These are phyloP conservation scores for Salix exigua DNA, from an alignment of 345 rosid genomes.

Conservation along the genomic window DNA sequence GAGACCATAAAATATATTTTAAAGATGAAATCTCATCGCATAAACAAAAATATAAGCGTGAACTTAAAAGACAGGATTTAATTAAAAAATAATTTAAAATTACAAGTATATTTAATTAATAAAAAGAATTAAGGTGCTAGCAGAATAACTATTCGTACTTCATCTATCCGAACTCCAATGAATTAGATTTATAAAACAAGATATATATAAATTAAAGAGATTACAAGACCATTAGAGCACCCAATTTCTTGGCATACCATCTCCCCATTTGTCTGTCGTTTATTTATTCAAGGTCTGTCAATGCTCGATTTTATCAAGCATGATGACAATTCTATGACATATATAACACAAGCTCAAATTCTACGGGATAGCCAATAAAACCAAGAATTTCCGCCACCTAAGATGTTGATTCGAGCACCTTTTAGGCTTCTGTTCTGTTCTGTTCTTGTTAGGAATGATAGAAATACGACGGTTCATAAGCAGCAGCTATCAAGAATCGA, in stretches of 20 bases:
- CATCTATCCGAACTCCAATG: too few species aligned
- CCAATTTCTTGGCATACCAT: background rate
- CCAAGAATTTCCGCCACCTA: background rate
- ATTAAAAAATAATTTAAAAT: too few species aligned
- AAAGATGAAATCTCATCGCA: too few species aligned
- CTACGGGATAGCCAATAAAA: background rate
- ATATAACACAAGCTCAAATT: background rate
- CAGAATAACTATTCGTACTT: too few species aligned
- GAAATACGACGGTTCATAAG: too few species aligned
- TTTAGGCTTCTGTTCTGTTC: too few species aligned
- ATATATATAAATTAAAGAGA: background rate
- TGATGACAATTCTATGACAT: background rate
- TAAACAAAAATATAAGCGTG: too few species aligned
- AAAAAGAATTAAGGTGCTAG: too few species aligned
- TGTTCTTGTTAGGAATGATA: background rate
- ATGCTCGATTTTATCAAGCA: constrained; percentile 1
- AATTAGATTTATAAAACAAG: background rate
- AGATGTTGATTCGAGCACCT: background rate
- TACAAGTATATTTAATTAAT: too few species aligned
- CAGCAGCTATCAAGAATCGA: too few species aligned
- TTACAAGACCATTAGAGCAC: background rate
- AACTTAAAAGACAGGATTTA: too few species aligned
- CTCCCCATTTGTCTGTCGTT: background rate
- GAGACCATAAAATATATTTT: too few species aligned
- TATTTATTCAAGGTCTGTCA: background rate